phyloP scores from a whole-genome alignment of 176 grass and related monocot species.

The Avena sativa region DNA sequence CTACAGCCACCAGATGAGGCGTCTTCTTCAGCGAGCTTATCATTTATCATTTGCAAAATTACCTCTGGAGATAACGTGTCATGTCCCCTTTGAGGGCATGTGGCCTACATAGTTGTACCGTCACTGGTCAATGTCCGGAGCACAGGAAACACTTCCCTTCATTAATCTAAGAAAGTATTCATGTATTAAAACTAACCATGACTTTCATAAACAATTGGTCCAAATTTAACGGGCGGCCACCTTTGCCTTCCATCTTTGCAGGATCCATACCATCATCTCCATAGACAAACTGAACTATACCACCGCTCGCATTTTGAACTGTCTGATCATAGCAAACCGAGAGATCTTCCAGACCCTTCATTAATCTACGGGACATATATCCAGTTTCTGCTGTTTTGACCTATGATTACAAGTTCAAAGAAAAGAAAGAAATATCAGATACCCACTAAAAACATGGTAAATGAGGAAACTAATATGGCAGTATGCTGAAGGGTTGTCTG shows the following conservation, averaged over 20 bases:
- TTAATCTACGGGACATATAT: conserved; percentile 97
- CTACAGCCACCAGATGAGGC: conserved; percentile 66
- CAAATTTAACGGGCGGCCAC: conserved; percentile 90
- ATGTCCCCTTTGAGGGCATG: conserved; percentile 67
- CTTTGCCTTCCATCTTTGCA: conserved; percentile 96
- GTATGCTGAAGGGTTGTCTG: conserved; percentile 5
- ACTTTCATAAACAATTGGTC: conserved; percentile 97
- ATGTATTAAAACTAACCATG: conserved; percentile 64
- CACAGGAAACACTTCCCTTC: neutral
- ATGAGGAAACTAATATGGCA: neutral
- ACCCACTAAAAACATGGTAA: neutral
- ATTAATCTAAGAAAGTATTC: conserved; percentile 26
- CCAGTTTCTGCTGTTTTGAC: conserved; percentile 99
- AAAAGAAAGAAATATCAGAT: conserved; percentile 38
- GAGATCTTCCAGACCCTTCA: conserved; percentile 95
- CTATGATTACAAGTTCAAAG: conserved; percentile 49
- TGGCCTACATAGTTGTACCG: conserved; percentile 65
- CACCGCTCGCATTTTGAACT: conserved; percentile 81
- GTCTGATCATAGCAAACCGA: conserved; percentile 94
- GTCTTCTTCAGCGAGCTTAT: conserved; percentile 59
- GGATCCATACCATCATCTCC: conserved; percentile 99
- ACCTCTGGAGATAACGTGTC: conserved; percentile 63
- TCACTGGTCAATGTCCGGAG: conserved; percentile 4
- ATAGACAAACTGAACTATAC: conserved; percentile 90
- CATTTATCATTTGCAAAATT: conserved; percentile 58